phyloP scores from a whole-genome alignment of 2,329 filamentous ascomycete species.

The Pyricularia sp. region DNA sequence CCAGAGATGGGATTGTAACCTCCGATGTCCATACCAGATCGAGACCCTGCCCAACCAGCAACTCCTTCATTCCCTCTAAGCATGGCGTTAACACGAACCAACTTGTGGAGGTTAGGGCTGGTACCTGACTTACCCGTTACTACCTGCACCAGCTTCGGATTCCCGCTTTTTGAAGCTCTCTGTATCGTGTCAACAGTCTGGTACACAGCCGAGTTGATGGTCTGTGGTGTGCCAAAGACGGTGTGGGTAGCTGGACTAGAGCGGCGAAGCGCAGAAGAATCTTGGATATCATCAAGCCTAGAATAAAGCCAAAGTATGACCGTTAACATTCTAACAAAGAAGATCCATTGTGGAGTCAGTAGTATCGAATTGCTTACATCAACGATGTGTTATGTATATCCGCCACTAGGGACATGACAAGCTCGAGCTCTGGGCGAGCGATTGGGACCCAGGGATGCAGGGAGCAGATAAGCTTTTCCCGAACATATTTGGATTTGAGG shows the following conservation, averaged over 20 bases:
- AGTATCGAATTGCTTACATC: neutral
- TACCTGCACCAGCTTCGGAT: neutral
- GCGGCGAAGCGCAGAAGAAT: neutral
- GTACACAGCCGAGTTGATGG: neutral
- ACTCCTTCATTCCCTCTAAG: neutral
- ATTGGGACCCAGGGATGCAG: neutral
- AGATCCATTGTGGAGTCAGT: neutral
- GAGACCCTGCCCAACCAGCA: neutral
- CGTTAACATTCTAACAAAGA: neutral
- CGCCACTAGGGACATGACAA: neutral
- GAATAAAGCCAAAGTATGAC: neutral
- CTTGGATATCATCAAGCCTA: neutral
- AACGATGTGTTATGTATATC: neutral
- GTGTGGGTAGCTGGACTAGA: neutral
- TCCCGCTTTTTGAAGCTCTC: neutral
- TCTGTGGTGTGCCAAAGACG: neutral
- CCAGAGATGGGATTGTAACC: neutral
- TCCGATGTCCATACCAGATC: neutral
- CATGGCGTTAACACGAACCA: neutral
- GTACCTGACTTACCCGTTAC: neutral
- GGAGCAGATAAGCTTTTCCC: neutral
- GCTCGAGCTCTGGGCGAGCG: neutral
- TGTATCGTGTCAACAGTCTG: neutral
- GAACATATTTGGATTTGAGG: neutral
- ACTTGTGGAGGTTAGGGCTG: neutral